Conservation (phyloP, 179 eudicot species). For the Vitellaria paradoxa region DNA sequence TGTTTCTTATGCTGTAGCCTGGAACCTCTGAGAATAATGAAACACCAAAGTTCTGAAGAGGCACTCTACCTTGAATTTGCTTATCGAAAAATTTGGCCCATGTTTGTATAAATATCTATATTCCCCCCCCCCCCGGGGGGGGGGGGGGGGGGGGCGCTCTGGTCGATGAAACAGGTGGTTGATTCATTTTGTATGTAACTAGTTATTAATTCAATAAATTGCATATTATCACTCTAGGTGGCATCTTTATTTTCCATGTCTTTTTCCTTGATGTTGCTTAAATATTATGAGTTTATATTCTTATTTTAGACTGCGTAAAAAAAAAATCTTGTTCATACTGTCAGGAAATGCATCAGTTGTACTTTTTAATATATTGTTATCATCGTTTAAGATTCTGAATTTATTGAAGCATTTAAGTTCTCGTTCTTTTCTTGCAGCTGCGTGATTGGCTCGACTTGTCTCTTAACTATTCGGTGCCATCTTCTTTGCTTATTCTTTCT, state of each 20-base stretch:
- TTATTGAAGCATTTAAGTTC: conserved; percentile 6
- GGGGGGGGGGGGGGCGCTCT: too few relatives aligned
- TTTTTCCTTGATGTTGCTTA: neutral
- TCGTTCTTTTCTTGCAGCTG: conserved; percentile 41
- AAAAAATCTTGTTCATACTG: too few relatives aligned
- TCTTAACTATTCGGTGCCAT: conserved; percentile 73
- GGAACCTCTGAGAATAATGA: too few relatives aligned
- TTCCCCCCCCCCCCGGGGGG: too few relatives aligned
- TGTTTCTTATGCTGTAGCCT: neutral
- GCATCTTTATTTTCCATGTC: neutral
- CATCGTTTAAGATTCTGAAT: too few relatives aligned
- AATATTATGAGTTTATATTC: neutral
- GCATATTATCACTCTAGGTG: neutral
- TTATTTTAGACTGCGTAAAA: too few relatives aligned
- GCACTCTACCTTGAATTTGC: too few relatives aligned
- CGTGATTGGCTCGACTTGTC: conserved; percentile 85
- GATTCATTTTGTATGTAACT: neutral
- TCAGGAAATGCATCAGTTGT: too few relatives aligned
- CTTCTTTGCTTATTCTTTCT: conserved; percentile 80
- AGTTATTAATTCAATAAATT: too few relatives aligned
- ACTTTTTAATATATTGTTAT: neutral
- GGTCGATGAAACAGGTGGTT: neutral
- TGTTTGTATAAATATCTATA: too few relatives aligned
- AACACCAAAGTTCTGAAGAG: too few relatives aligned
- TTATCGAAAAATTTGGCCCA: too few relatives aligned